Conservation (phyloP, 371 early-diverging fungal genomes). For the Mortierella sp. region DNA sequence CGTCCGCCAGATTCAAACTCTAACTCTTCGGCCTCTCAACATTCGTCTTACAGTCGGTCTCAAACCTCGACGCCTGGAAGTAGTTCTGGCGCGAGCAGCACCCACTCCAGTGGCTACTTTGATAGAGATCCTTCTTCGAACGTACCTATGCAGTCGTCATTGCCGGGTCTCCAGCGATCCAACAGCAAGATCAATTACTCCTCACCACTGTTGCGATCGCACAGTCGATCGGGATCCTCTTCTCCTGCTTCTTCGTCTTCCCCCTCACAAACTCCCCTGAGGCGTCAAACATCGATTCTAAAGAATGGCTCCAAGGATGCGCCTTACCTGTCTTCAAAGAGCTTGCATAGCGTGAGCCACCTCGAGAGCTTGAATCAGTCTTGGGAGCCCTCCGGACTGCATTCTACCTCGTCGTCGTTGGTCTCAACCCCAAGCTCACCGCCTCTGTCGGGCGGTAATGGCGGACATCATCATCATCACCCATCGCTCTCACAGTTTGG, state of each 20-base stretch:
- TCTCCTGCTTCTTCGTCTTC: conserved; percentile 25
- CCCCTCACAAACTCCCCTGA: conserved; percentile 20
- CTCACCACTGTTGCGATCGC: conserved; percentile 44
- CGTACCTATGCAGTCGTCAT: conserved; percentile 5
- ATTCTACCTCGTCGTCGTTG: conserved; percentile 1
- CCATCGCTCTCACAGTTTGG: conserved; percentile 26
- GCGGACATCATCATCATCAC: too few species aligned
- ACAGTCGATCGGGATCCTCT: conserved; percentile 34
- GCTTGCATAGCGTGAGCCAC: conserved; percentile 10
- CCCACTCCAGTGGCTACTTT: conserved; percentile 8
- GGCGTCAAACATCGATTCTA: conserved; percentile 42
- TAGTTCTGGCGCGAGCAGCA: neutral
- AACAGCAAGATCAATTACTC: conserved; percentile 46
- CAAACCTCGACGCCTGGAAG: conserved; percentile 16
- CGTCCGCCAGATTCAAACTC: conserved; percentile 7
- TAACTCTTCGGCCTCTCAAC: conserved; percentile 6
- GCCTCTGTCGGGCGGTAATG: conserved; percentile 10
- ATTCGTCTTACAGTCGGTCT: conserved; percentile 10
- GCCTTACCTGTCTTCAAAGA: conserved; percentile 32
- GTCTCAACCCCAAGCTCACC: conserved; percentile 12
- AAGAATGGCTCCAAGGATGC: conserved; percentile 55
- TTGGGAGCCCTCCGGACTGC: conserved; percentile 41
- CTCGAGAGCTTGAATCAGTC: conserved; percentile 46
- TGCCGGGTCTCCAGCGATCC: conserved; percentile 29
- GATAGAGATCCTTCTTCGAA: conserved; percentile 12